Evolutionary conservation across 768 basidiomycete species (phyloP).

Genomic region (Leccinum longicurvipes): DNA sequence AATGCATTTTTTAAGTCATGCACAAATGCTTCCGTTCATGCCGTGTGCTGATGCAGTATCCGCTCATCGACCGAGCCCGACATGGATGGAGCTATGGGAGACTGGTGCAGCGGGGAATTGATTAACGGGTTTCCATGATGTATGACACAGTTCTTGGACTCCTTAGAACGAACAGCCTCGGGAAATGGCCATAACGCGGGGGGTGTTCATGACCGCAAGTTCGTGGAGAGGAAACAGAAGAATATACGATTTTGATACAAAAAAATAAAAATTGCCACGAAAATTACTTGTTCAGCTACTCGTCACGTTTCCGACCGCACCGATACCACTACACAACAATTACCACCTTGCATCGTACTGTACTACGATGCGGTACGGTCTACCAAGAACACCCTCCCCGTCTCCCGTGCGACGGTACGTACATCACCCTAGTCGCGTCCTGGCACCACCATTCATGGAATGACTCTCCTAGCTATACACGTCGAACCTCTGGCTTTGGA

Average conservation of each 20-base stretch:
- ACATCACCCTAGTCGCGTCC: slow-evolving; percentile 7
- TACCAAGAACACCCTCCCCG: slow-evolving; percentile 49
- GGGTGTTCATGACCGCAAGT: background rate
- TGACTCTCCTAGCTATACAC: slow-evolving; percentile 7
- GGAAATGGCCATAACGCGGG: background rate
- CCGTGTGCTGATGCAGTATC: background rate
- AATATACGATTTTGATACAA: too few species aligned
- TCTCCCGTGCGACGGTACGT: slow-evolving; percentile 43
- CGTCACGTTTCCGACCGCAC: slow-evolving; percentile 1
- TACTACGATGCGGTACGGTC: slow-evolving; percentile 48
- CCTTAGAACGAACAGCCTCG: background rate
- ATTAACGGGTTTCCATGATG: background rate
- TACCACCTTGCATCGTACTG: background rate
- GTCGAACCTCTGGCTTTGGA: slow-evolving; percentile 53
- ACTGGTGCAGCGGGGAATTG: background rate
- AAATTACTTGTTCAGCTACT: background rate
- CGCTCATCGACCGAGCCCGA: background rate
- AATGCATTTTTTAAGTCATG: background rate
- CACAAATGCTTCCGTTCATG: background rate
- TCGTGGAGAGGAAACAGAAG: too few species aligned
- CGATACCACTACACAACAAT: background rate
- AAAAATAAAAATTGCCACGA: background rate
- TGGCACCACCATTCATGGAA: background rate
- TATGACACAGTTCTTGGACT: background rate
- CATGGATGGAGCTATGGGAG: background rate